A percentile compares a stretch with the other conserved stretches of the same genome.
Evolutionary conservation across 768 basidiomycete genomes (phyloP).

Genomic region (Mycena latifolia): DNA sequence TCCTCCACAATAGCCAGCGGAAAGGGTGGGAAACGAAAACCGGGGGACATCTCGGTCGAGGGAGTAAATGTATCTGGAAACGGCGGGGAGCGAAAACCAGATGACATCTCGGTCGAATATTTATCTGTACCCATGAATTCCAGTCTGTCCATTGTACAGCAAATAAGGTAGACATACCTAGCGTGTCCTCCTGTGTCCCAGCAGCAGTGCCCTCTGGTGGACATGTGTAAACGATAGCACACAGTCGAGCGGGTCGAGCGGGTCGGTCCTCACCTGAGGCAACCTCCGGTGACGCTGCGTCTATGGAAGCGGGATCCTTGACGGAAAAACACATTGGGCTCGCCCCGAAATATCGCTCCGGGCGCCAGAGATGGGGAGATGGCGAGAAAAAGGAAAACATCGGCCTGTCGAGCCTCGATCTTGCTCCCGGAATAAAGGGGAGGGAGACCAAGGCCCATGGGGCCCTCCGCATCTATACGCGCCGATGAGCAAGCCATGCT

Average conservation of each 20-base stretch:
- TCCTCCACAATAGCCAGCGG: constrained; percentile 22
- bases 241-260: too few relatives aligned
- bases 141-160: not conserved
- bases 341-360: constrained; percentile 18
- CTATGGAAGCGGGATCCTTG: not conserved
- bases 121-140: not conserved
- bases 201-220: not conserved
- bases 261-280: not conserved
- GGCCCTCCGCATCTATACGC: constrained; percentile 49
- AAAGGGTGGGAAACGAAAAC: constrained; percentile 31
- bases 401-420: constrained; percentile 34
- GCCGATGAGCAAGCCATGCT: constrained; percentile 1
- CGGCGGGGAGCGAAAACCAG: constrained; percentile 29
- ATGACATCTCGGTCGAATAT: constrained; percentile 5
- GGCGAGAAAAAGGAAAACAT: constrained; percentile 20
- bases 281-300: constrained; percentile 16
- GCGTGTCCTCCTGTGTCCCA: not conserved
- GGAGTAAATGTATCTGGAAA: constrained; percentile 20
- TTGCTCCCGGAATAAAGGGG: constrained; percentile 39
- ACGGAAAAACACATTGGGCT: not conserved
- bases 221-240: too few relatives aligned
- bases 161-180: constrained; percentile 12
- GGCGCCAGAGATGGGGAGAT: constrained; percentile 22
- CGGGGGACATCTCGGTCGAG: constrained; percentile 8
- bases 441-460: constrained; percentile 49